Base-by-base conservation (phyloP, 108 stramenopile genomes). In the Asterionellopsis glacialis region DNA sequence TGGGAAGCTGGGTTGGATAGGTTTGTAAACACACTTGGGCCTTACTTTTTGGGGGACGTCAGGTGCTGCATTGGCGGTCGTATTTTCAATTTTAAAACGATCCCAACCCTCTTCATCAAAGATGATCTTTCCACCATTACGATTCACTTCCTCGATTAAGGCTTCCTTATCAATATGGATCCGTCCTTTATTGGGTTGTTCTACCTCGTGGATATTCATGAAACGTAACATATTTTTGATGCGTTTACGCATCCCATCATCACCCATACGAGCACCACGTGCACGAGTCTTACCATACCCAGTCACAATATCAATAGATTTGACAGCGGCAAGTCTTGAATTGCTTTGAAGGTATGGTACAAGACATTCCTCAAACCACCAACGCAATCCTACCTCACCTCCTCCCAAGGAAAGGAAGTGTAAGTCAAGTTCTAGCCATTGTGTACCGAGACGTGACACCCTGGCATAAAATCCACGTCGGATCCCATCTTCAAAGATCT, bases 321-420 rank as follows among this genome's bases (percentile, higher is more conserved):
- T 80, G 18, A 93, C 84, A 49, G 72, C 70, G 49, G 80, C 74
- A 6, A 93, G 80, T 64, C 79, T 81, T 15, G 79, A 80, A 42
- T 89, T 77, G 9, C 21, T 16, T 10, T 77, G 70, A 1, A 93
- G 57, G 59, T 84, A 88, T 2, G 87, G 88, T 10, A 87, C 83
- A 22, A 93, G 70, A 51, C 91, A 86, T 57, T 93, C 85, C 42
- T 89, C 88, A 58, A 93, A 88, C 87, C 87, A 93, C 91, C 91
- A 93, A 5, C 83, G 79, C 7, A 89, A 69, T 9, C 87, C 91
- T 41, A 88, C 85, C 57, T 93, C 91, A 39, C 87, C 91, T 38
- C 87, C 88, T 33, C 91, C 91, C 10, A 93, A 70, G 26, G 85
- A 87, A 18, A 93, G 74, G 56, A 89, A 93, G 59, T 93, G 91